Conservation (phyloP, 495 filamentous ascomycete species). For the Massariosphaeria phaeospora region DNA sequence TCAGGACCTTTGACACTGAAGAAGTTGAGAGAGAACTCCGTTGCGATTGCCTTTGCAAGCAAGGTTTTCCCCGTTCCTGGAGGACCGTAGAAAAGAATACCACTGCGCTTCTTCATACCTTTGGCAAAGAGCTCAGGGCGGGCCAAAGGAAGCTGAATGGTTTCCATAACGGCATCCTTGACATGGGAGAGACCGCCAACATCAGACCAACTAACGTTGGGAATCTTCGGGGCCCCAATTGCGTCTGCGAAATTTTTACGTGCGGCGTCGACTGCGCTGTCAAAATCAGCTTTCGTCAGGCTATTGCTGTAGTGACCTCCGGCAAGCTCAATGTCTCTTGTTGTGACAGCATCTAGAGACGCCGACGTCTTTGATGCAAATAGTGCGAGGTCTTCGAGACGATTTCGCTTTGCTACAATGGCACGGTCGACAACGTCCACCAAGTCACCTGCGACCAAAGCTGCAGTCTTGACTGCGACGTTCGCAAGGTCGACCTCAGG, state of each 20-base stretch:
- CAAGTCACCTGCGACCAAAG: conserved; percentile 88
- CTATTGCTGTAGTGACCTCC: conserved; percentile 75
- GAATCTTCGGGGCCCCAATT: conserved; percentile 97
- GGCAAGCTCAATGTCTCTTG: conserved; percentile 81
- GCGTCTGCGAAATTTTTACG: conserved; percentile 96
- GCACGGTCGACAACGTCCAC: conserved; percentile 92
- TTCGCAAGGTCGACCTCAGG: conserved; percentile 74
- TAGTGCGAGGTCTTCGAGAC: conserved; percentile 64
- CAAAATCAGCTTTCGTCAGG: conserved; percentile 83
- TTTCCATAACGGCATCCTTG: conserved; percentile 93
- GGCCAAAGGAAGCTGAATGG: conserved; percentile 89
- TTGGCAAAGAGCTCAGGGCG: conserved; percentile 93
- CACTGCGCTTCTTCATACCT: conserved; percentile 97
- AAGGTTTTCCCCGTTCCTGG: conserved; percentile 96
- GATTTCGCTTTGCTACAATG: conserved; percentile 62
- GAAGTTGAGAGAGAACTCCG: conserved; percentile 97
- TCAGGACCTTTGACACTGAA: conserved; percentile 98
- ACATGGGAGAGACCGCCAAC: conserved; percentile 91
- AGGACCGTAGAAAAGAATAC: conserved; percentile 96
- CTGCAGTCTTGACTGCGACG: conserved; percentile 91
- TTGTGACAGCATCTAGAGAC: conserved; percentile 45
- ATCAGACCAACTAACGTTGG: conserved; percentile 93
- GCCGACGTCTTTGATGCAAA: conserved; percentile 26
- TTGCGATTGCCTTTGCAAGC: conserved; percentile 95
- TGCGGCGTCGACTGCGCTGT: conserved; percentile 83